Evolutionary conservation across 371 early-diverging fungal genomes (phyloP).

Genomic region (Mucor velutinosus): DNA sequence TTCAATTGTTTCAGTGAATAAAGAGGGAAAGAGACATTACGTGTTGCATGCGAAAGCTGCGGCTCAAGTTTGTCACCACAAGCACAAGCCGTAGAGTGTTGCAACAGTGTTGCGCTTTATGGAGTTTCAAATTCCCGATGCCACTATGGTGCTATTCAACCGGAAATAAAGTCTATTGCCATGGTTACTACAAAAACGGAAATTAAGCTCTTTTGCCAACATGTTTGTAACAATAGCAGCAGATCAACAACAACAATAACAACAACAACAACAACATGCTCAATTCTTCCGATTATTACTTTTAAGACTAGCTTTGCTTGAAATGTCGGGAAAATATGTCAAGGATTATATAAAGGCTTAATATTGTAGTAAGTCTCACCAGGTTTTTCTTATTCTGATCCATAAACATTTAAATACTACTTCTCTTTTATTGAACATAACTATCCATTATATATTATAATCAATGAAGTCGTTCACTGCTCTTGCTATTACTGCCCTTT

Average conservation of each 20-base stretch:
- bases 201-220: background rate
- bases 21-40: background rate
- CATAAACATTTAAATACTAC: background rate
- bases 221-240: background rate
- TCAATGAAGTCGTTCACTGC: slow-evolving; percentile 29
- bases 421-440: slow-evolving; percentile 3
- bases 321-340: slow-evolving; percentile 12
- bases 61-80: background rate
- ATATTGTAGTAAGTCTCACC: background rate
- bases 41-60: background rate
- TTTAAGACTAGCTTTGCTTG: slow-evolving; percentile 11
- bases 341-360: background rate
- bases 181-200: background rate
- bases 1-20: background rate
- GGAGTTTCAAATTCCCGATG: slow-evolving; percentile 4
- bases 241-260: background rate
- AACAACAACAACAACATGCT: background rate
- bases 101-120: background rate
- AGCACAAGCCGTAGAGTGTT: too few relatives aligned
- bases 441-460: background rate
- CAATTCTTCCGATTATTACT: slow-evolving; percentile 11
- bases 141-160: too few relatives aligned
- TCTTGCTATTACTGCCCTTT: slow-evolving; percentile 24
- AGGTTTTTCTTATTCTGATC: background rate
- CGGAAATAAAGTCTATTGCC: background rate